Base-by-base conservation (phyloP, 2,329 filamentous ascomycete genomes). In the Arthroderma sp. region DNA sequence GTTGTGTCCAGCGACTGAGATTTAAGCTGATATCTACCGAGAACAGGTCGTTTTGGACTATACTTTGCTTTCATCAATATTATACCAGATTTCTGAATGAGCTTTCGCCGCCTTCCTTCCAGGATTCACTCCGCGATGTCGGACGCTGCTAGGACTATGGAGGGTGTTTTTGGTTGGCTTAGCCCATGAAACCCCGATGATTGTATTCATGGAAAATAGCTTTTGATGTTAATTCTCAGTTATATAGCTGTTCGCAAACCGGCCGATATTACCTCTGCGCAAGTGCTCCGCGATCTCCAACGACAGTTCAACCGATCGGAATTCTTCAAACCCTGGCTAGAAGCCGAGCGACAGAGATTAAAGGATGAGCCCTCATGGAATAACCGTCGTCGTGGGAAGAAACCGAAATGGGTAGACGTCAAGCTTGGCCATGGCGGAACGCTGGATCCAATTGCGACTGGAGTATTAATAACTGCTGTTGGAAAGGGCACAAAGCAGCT, bases 351-450 rank as follows among this genome's bases (percentile, higher is more conserved):
- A 57, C 72, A 72, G 0, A 77, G 75, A 52, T 80, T 81, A 58
- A 71, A 76, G 15, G 72, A 76, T 63, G 84, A 88, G 69, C 33
- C 43, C 6, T 25, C 74, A 74, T 59, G 41, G 41, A 76, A 79
- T 58, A 75, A 76, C 58, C 81, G 86, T 68, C 79, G 79, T 63
- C 77, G 79, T 63, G 80, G 84, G 60, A 79, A 83, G 60, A 77
- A 79, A 61, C 81, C 82, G 69, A 79, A 79, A 64, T 76, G 79
- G 1, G 70, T 85, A 4, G 82, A 88, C 61, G 85, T 97, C 64
- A 98, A 97, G 77, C 87, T 97, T 67, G 93, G 93, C 35, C 93
- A 98, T 74, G 93, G 93, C 60, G 93, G 93, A 44, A 98, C 93
- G 1, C 80, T 98, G 17, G 93, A 98, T 68, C 93, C 93, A 25